Conservation (phyloP, 2,329 filamentous ascomycete genomes). For the Fusarium liriodendri region DNA sequence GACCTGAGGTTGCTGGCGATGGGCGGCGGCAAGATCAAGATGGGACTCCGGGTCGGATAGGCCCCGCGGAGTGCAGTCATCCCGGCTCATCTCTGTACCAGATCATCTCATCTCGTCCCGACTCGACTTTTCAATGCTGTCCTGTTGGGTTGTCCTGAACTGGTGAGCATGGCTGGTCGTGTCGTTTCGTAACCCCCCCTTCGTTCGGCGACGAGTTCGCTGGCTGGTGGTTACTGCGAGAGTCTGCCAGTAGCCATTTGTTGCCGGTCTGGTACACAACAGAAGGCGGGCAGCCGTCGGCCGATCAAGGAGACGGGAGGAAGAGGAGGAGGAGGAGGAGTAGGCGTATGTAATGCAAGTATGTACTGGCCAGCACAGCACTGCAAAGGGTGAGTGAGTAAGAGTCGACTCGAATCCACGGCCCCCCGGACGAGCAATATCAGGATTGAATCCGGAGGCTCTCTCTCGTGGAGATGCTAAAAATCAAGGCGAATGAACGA, state of each 20-base stretch:
- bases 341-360: neutral
- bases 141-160: constrained; percentile 37
- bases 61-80: constrained; percentile 46
- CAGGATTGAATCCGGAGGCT: constrained; percentile 41
- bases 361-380: neutral
- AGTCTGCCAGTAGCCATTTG: constrained; percentile 39
- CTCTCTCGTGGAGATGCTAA: constrained; percentile 38
- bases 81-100: constrained; percentile 45
- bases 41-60: constrained; percentile 47
- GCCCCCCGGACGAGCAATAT: constrained; percentile 38
- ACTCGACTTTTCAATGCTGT: constrained; percentile 41
- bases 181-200: constrained; percentile 20
- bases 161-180: constrained; percentile 42
- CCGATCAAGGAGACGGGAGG: constrained; percentile 30
- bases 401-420: constrained; percentile 29
- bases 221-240: constrained; percentile 36
- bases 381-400: neutral
- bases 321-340: constrained; percentile 16
- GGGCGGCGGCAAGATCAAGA: constrained; percentile 47
- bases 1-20: constrained; percentile 60
- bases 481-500: constrained; percentile 44
- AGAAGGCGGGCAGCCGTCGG: constrained; percentile 38
- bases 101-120: constrained; percentile 46
- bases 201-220: constrained; percentile 16
- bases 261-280: constrained; percentile 38